A percentile compares a stretch with the other conserved stretches of the same genome.
phyloP scores from a whole-genome alignment of 441 rosid species.

The Euphorbia celastroides region DNA sequence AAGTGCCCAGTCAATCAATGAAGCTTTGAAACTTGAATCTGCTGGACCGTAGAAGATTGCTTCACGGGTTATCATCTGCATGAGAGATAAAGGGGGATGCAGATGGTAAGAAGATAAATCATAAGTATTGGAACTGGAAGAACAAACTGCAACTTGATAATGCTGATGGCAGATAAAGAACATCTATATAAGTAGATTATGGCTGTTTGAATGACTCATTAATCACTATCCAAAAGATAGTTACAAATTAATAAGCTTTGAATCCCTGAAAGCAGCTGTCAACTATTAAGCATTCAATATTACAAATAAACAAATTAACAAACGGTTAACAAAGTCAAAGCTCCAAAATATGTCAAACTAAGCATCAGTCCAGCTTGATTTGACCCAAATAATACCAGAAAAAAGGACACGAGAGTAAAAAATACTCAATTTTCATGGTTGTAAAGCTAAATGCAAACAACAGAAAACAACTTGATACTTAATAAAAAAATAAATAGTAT shows the following conservation, averaged over 20 bases:
- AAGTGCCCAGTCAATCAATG: conserved; percentile 80
- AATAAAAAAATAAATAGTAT: too few relatives aligned
- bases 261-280: not conserved
- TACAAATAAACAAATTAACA: not conserved
- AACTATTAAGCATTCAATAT: not conserved
- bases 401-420: not conserved
- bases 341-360: not conserved
- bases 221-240: not conserved
- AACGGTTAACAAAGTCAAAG: not conserved
- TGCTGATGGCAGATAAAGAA: not conserved
- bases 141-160: not conserved
- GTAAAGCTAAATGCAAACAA: not conserved
- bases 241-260: not conserved
- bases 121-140: not conserved
- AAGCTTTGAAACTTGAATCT: conserved; percentile 46
- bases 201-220: not conserved
- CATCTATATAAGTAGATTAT: not conserved
- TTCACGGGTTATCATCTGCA: conserved; percentile 76
- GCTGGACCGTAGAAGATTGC: conserved; percentile 51
- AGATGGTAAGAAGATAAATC: not conserved
- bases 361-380: not conserved
- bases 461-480: not conserved
- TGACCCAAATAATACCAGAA: not conserved
- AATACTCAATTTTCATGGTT: not conserved
- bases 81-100: conserved; percentile 2